Conservation (phyloP, 2,329 filamentous ascomycete genomes). For the Stemphylium beticola region DNA sequence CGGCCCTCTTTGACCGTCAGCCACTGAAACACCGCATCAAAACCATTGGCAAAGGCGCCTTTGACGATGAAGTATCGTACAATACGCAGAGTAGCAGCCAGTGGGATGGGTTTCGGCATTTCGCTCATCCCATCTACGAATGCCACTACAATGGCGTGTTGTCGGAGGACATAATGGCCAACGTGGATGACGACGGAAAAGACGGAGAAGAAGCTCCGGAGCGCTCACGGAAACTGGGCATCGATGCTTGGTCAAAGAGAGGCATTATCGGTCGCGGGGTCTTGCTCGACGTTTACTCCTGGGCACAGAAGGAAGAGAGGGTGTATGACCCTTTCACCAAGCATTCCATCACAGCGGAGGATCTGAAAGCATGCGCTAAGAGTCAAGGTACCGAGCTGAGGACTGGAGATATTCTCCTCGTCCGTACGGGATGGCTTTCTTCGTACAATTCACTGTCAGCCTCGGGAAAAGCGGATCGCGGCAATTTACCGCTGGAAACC, state of each 20-base stretch:
- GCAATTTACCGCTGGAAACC: slow-evolving; percentile 14
- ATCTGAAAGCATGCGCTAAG: slow-evolving; percentile 28
- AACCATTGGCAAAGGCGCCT: slow-evolving; percentile 21
- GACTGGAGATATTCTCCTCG: slow-evolving; percentile 40
- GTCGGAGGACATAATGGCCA: slow-evolving; percentile 31
- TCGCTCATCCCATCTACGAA: slow-evolving; percentile 32
- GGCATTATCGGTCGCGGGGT: slow-evolving; percentile 65
- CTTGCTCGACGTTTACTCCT: slow-evolving; percentile 58
- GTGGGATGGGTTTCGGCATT: slow-evolving; percentile 49
- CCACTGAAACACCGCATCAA: slow-evolving; percentile 54
- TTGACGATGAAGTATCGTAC: slow-evolving; percentile 40
- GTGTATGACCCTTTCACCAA: slow-evolving; percentile 32
- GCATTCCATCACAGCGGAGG: slow-evolving; percentile 22
- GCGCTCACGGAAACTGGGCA: slow-evolving; percentile 29
- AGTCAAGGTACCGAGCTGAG: slow-evolving; percentile 25
- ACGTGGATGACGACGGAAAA: slow-evolving; percentile 24
- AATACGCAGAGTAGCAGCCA: slow-evolving; percentile 45
- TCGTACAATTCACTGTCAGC: slow-evolving; percentile 20
- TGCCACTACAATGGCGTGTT: slow-evolving; percentile 43
- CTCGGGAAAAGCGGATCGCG: slow-evolving; percentile 10
- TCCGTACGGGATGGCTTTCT: slow-evolving; percentile 36
- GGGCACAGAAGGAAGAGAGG: slow-evolving; percentile 19
- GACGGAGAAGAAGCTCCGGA: slow-evolving; percentile 7
- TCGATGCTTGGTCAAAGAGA: slow-evolving; percentile 56
- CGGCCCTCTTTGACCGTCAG: slow-evolving; percentile 63